These are phyloP conservation scores for Daldinia decipiens DNA, from an alignment of 495 filamentous ascomycete genomes.

Conservation along the genomic window DNA sequence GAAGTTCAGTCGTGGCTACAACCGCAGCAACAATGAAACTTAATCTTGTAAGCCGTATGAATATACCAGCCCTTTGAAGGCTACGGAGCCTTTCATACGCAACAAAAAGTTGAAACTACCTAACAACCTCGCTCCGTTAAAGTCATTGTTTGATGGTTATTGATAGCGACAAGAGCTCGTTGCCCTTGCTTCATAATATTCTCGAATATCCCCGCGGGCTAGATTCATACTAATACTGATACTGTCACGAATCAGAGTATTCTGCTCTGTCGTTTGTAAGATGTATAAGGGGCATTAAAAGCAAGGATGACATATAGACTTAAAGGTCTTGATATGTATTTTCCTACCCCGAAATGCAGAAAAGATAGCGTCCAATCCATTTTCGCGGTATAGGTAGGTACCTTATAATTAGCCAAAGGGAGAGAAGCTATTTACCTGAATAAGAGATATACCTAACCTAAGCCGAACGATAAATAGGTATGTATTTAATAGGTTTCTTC, in stretches of 20 bases:
- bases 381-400: not conserved
- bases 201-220: not conserved
- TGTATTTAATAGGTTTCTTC: not conserved
- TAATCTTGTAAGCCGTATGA: constrained; percentile 9
- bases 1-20: not conserved
- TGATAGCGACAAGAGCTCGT: not conserved
- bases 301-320: not conserved
- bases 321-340: not conserved
- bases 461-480: too few species aligned
- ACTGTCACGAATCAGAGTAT: not conserved
- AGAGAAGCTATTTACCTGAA: too few species aligned
- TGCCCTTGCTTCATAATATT: not conserved
- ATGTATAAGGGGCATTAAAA: not conserved
- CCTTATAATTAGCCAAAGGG: too few species aligned
- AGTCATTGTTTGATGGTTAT: constrained; percentile 24
- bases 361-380: not conserved
- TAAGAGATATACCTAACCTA: too few species aligned
- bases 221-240: not conserved
- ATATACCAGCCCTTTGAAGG: constrained; percentile 17
- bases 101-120: constrained; percentile 10
- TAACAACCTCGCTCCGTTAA: constrained; percentile 20
- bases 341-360: not conserved
- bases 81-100: constrained; percentile 9
- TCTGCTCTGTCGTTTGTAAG: not conserved
- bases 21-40: constrained; percentile 18